Percentiles rank a stretch among this genome's conserved stretches.
Evolutionary conservation across 1,284 basidiomycete genomes (phyloP).

Genomic region (Austroboletus novae-zelandiae): DNA sequence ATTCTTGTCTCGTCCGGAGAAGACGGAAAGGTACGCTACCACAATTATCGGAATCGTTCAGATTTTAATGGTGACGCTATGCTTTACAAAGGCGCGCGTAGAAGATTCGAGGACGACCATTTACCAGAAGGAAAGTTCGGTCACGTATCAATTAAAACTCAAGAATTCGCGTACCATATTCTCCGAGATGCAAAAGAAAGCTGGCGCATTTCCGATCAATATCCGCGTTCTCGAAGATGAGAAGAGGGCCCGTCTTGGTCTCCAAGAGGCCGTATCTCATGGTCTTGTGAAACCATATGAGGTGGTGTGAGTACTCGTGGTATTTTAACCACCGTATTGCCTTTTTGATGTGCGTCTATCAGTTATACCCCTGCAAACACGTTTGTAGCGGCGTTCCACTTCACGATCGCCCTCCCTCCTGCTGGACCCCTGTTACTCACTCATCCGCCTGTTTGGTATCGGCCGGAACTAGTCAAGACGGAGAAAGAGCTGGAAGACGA

Average conservation of each 20-base stretch:
- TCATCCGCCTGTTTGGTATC: conserved; percentile 89
- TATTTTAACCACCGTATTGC: background rate
- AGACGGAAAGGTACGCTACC: conserved; percentile 74
- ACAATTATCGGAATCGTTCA: background rate
- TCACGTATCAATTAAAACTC: conserved; percentile 97
- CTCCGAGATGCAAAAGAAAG: conserved; percentile 96
- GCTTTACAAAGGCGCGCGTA: conserved; percentile 61
- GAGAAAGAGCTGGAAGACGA: conserved; percentile 89
- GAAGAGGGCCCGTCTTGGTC: conserved; percentile 91
- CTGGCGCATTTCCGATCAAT: conserved; percentile 97
- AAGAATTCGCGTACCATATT: conserved; percentile 95
- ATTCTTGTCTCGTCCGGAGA: conserved; percentile 86
- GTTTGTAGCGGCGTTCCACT: conserved; percentile 91
- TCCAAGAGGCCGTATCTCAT: conserved; percentile 95
- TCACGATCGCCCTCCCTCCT: conserved; percentile 87
- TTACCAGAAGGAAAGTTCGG: conserved; percentile 84
- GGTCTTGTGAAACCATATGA: conserved; percentile 88
- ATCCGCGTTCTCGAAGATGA: conserved; percentile 93
- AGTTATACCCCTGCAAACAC: conserved; percentile 81
- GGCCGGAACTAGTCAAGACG: conserved; percentile 84
- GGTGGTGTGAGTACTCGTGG: conserved; percentile 62
- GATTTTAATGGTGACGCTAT: conserved; percentile 1
- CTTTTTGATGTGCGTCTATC: conserved; percentile 11
- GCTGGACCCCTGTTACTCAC: conserved; percentile 85
- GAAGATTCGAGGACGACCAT: conserved; percentile 91